Evolutionary conservation across 352 stramenopile species (phyloP).

Genomic region (Pythium brassicae): DNA sequence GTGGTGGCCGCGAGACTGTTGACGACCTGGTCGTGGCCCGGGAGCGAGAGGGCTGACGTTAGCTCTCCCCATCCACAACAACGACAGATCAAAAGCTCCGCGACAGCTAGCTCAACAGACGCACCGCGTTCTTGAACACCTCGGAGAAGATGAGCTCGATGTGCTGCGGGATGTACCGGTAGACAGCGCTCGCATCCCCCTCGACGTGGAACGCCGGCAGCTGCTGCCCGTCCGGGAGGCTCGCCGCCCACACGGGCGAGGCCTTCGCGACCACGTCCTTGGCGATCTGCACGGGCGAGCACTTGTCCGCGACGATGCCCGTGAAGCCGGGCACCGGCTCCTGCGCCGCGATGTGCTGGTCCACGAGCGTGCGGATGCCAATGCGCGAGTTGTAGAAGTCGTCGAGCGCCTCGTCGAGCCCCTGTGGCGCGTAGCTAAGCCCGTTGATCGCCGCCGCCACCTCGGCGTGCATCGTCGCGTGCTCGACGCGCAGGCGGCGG

Average conservation of each 20-base stretch:
- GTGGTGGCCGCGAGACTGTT: slow-evolving; percentile 46
- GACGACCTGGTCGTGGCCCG: slow-evolving; percentile 11
- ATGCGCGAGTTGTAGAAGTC: slow-evolving; percentile 85
- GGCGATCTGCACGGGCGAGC: slow-evolving; percentile 64
- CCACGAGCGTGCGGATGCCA: slow-evolving; percentile 77
- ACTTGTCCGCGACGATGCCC: slow-evolving; percentile 61
- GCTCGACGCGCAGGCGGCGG: slow-evolving; percentile 43
- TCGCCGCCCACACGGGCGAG: slow-evolving; percentile 47
- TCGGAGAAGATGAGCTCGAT: slow-evolving; percentile 81
- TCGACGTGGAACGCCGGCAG: slow-evolving; percentile 56
- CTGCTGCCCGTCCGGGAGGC: slow-evolving; percentile 28
- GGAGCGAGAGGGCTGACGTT: background rate
- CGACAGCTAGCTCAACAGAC: background rate
- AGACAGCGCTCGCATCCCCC: slow-evolving; percentile 50
- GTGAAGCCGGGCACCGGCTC: slow-evolving; percentile 48
- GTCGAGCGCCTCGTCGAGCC: slow-evolving; percentile 59
- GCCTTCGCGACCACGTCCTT: slow-evolving; percentile 52
- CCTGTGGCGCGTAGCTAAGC: slow-evolving; percentile 51
- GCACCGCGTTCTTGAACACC: slow-evolving; percentile 75
- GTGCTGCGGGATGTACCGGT: slow-evolving; percentile 79
- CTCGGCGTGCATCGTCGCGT: slow-evolving; percentile 72
- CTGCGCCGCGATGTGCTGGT: slow-evolving; percentile 72
- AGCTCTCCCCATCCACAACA: background rate
- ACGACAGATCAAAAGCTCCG: background rate
- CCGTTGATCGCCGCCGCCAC: slow-evolving; percentile 54